Conservation (phyloP, 441 rosid genomes). For the Erysimum cheiri region DNA sequence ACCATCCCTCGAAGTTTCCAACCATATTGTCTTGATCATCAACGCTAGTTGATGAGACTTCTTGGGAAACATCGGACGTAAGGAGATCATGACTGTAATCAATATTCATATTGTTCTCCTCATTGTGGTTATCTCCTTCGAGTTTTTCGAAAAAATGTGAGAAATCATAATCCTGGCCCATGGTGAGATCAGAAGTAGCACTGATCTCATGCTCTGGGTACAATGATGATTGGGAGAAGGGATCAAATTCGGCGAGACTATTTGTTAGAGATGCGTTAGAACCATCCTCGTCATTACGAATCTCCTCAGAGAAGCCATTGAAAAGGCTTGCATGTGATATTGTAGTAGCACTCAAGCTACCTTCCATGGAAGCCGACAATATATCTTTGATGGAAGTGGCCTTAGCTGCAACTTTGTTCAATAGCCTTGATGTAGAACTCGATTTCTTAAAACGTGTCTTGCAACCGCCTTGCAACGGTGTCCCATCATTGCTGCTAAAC, state of each 20-base stretch:
- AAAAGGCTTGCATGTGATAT: slow-evolving; percentile 25
- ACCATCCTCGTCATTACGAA: slow-evolving; percentile 28
- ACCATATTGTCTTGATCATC: slow-evolving; percentile 41
- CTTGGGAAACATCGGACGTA: slow-evolving; percentile 41
- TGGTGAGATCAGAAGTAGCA: slow-evolving; percentile 27
- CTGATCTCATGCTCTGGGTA: slow-evolving; percentile 34
- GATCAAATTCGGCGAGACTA: slow-evolving; percentile 9
- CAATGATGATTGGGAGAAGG: slow-evolving; percentile 31
- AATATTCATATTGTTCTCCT: slow-evolving; percentile 27
- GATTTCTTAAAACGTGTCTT: slow-evolving; percentile 31
- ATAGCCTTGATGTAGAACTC: slow-evolving; percentile 43
- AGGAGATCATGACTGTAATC: slow-evolving; percentile 27
- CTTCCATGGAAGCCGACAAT: slow-evolving; percentile 42
- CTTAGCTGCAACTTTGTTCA: slow-evolving; percentile 46
- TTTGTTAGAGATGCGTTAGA: slow-evolving; percentile 17
- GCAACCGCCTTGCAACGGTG: not conserved
- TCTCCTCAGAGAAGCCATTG: slow-evolving; percentile 37
- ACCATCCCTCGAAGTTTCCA: slow-evolving; percentile 38
- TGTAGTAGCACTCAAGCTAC: slow-evolving; percentile 36
- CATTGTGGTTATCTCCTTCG: slow-evolving; percentile 12
- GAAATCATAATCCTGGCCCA: slow-evolving; percentile 32
- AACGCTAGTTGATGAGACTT: slow-evolving; percentile 46
- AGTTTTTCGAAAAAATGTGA: slow-evolving; percentile 38
- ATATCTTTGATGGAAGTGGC: slow-evolving; percentile 40
- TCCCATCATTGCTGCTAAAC: slow-evolving; percentile 20